Percentiles rank a stretch among this genome's conserved stretches.
Evolutionary conservation across 768 basidiomycete species (phyloP).

Genomic region (Kwoniella bestiolae): DNA sequence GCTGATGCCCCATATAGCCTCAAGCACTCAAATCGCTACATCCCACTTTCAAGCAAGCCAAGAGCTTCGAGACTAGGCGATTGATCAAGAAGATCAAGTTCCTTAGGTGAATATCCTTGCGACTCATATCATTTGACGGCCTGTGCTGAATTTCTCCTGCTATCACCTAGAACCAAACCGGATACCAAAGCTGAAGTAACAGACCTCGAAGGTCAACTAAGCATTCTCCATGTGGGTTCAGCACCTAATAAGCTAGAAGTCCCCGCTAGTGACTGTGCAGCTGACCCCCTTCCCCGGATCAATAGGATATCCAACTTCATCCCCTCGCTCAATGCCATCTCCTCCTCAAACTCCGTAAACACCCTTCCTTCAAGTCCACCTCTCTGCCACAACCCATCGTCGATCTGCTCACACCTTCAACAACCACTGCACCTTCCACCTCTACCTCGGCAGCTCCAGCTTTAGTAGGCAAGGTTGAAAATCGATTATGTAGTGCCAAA

Average conservation of each 20-base stretch:
- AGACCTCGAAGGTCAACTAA: slow-evolving; percentile 68
- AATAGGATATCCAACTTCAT: slow-evolving; percentile 67
- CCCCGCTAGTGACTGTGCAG: background rate
- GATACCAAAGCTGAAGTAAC: slow-evolving; percentile 57
- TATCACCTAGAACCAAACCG: slow-evolving; percentile 33
- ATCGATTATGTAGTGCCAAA: slow-evolving; percentile 76
- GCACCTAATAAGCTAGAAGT: background rate
- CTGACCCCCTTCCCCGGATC: slow-evolving; percentile 11
- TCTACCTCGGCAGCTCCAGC: slow-evolving; percentile 24
- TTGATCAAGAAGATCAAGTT: slow-evolving; percentile 79
- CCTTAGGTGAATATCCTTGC: slow-evolving; percentile 62
- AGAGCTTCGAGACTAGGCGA: slow-evolving; percentile 77
- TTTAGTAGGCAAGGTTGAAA: slow-evolving; percentile 66
- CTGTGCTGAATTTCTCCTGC: background rate
- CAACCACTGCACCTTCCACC: slow-evolving; percentile 9
- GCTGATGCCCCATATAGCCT: slow-evolving; percentile 62
- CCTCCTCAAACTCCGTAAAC: slow-evolving; percentile 73
- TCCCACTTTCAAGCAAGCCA: slow-evolving; percentile 79
- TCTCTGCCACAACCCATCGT: slow-evolving; percentile 25
- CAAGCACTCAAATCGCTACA: slow-evolving; percentile 73
- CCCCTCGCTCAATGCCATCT: slow-evolving; percentile 70
- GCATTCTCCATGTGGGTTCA: slow-evolving; percentile 67
- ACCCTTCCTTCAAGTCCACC: slow-evolving; percentile 62
- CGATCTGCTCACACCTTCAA: slow-evolving; percentile 7
- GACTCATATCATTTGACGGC: background rate